Conservation (phyloP, 371 early-diverging fungal genomes). For the Circinella umbellata region DNA sequence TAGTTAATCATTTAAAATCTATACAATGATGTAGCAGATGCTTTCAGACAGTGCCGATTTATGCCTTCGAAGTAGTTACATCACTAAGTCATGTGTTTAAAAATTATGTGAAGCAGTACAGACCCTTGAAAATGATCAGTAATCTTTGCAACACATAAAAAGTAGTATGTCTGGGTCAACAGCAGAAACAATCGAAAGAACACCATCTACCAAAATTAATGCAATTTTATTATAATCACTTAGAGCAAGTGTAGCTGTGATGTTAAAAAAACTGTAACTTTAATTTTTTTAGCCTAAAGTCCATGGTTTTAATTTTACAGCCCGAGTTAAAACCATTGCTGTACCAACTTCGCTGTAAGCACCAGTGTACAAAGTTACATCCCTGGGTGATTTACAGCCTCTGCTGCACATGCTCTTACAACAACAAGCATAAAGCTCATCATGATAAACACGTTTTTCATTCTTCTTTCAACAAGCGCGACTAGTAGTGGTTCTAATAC, state of each 20-base stretch:
- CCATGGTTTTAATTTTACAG: too few species aligned
- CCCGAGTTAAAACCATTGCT: too few species aligned
- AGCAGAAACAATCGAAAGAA: not conserved
- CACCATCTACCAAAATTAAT: not conserved
- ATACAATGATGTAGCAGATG: not conserved
- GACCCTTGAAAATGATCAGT: not conserved
- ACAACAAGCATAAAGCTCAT: not conserved
- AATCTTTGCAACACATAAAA: not conserved
- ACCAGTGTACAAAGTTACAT: too few species aligned
- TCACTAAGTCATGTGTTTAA: not conserved
- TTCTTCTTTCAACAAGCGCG: not conserved
- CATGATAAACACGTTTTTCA: not conserved
- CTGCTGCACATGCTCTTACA: too few species aligned
- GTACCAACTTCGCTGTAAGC: too few species aligned
- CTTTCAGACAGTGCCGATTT: not conserved
- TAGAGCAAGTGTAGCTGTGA: too few species aligned
- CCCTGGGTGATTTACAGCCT: too few species aligned
- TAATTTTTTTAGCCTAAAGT: too few species aligned
- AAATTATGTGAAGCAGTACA: not conserved
- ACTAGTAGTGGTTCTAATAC: slow-evolving; percentile 1
- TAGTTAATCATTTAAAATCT: slow-evolving; percentile 4
- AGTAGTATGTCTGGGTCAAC: not conserved
- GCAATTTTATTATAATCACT: too few species aligned
- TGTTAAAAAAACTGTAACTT: too few species aligned
- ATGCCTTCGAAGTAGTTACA: not conserved